Evolutionary conservation across 2,329 filamentous ascomycete genomes (phyloP), one percentile per base, ranked within the genome.

Genomic region (Thielaviopsis euricoi): DNA sequence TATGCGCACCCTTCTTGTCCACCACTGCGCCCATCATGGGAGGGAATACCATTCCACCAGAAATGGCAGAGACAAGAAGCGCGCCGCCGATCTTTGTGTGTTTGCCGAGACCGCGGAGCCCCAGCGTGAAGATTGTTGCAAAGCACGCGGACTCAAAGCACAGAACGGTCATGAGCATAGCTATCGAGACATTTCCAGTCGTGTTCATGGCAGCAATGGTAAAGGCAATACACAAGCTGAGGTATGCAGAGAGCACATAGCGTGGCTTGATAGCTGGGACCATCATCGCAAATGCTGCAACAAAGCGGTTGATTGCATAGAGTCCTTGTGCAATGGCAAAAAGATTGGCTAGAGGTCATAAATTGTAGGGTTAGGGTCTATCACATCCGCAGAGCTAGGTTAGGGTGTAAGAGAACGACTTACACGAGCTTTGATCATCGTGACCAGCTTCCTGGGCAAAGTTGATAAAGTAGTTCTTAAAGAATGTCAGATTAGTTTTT

Each of bases 11-110:
- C 53, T 60, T 54, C 29, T 53, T 52, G 65, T 90, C 86, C 5
- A 84, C 80, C 1, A 82, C 84, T 9, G 76, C 78, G 37, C 85
- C 86, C 1, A 85, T 78, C 33, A 90, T 73, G 0, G 87, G 83
- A 0, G 78, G 78, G 48, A 80, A 77, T 9, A 75, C 71, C 56
- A 76, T 76, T n/a, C 76, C 78, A 6, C 79, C 78, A 2, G 71
- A 72, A 4, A 81, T 77, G 52, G 74, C 76, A 1, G 72, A 76
- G 1, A 82, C 73, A 37, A 82, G 76, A 62, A 76, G 73, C 1
- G 82, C 82, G 0, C 79, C 80, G 1, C 84, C 85, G 58, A 82
- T 76, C 72, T 87, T 87, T 29, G 81, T 85, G 70, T 88, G 81
- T 17, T 80, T 77, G 4, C 85, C 85, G 0, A 82, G 71, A 0